These are phyloP conservation scores for Hirschfeldia incana DNA, from an alignment of 345 rosid genomes.

Conservation along the genomic window DNA sequence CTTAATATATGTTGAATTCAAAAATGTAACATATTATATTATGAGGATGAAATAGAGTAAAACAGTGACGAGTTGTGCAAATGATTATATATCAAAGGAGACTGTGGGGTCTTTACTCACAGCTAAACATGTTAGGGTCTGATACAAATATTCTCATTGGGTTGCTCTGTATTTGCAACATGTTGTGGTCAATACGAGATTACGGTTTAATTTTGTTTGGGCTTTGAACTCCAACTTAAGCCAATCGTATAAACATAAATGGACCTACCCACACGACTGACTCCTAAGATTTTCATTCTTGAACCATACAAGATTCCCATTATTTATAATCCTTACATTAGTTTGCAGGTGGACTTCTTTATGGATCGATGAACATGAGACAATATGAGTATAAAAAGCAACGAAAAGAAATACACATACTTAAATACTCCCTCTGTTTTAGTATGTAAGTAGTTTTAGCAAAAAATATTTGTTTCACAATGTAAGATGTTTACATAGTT, in stretches of 20 bases:
- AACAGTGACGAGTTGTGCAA: neutral
- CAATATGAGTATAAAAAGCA: neutral
- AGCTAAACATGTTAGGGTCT: conserved; percentile 1
- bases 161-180: neutral
- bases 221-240: neutral
- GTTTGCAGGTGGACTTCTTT: neutral
- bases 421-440: neutral
- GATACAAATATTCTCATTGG: neutral
- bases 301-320: neutral
- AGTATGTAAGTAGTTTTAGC: too few species aligned
- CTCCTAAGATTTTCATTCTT: neutral
- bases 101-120: conserved; percentile 1
- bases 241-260: neutral
- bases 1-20: neutral
- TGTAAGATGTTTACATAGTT: too few species aligned
- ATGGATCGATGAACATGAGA: neutral
- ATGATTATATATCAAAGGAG: conserved; percentile 1
- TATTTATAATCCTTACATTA: neutral
- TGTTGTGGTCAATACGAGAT: neutral
- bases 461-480: too few species aligned
- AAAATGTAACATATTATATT: neutral
- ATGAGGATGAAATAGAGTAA: neutral
- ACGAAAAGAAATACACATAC: too few species aligned
- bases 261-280: neutral
- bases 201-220: neutral